A percentile compares a stretch with the other conserved stretches of the same genome.
Conservation (phyloP, 805 yeast genomes). For the Schizosaccharomyces cryophilus region DNA sequence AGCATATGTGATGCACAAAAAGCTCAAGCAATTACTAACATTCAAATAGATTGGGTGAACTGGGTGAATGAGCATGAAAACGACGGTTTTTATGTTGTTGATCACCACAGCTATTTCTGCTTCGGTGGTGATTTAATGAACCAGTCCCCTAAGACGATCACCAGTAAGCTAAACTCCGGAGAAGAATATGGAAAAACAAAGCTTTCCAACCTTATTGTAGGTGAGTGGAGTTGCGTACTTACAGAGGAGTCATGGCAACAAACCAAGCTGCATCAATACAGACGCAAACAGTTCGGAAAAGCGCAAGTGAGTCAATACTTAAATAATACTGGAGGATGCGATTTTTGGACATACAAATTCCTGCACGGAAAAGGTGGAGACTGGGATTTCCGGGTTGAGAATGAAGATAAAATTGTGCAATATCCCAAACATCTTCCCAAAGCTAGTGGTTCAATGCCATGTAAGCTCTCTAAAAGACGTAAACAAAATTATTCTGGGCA, state of each 20-base stretch:
- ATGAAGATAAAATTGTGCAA: slow-evolving; percentile 14
- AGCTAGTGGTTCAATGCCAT: background rate
- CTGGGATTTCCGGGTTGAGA: slow-evolving; percentile 77
- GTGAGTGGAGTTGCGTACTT: slow-evolving; percentile 76
- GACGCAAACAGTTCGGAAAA: slow-evolving; percentile 39
- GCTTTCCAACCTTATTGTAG: slow-evolving; percentile 46
- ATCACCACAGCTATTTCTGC: slow-evolving; percentile 68
- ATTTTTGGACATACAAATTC: slow-evolving; percentile 80
- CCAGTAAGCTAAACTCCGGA: slow-evolving; percentile 31
- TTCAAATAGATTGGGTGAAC: background rate
- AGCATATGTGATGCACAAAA: slow-evolving; percentile 29
- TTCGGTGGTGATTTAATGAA: slow-evolving; percentile 48
- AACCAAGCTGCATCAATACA: slow-evolving; percentile 20
- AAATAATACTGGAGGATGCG: slow-evolving; percentile 30
- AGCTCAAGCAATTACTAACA: slow-evolving; percentile 16
- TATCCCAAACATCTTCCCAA: background rate
- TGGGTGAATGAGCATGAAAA: background rate
- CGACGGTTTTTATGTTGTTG: slow-evolving; percentile 24
- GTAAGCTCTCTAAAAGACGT: background rate
- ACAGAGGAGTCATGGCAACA: slow-evolving; percentile 49
- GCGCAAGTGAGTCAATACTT: slow-evolving; percentile 18
- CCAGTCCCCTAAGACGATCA: slow-evolving; percentile 40
- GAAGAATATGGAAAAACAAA: slow-evolving; percentile 14
- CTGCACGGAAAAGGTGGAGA: slow-evolving; percentile 82
- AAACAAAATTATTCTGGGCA: background rate